These are phyloP conservation scores for Trichoderma semiorbis DNA, from an alignment of 2,329 filamentous ascomycete species.

Conservation along the genomic window DNA sequence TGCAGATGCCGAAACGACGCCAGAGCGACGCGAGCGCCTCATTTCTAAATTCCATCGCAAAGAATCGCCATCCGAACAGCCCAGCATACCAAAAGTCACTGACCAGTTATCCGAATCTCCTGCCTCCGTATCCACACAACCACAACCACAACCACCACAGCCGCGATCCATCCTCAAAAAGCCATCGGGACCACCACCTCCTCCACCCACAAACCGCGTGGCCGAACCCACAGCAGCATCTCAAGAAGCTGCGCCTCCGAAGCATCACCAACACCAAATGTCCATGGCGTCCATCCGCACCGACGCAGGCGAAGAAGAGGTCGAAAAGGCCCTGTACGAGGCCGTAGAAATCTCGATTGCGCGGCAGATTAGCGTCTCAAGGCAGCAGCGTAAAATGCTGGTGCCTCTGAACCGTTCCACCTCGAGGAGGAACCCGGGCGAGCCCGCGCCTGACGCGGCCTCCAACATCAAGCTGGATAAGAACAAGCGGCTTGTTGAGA, in stretches of 20 bases:
- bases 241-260: not conserved
- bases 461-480: not conserved
- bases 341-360: slow-evolving; percentile 66
- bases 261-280: not conserved
- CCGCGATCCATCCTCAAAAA: slow-evolving; percentile 12
- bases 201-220: not conserved
- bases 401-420: slow-evolving; percentile 46
- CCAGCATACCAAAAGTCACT: not conserved
- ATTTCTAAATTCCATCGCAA: slow-evolving; percentile 23
- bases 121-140: not conserved
- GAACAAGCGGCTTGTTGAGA: slow-evolving; percentile 34
- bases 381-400: slow-evolving; percentile 58
- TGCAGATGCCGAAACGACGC: not conserved
- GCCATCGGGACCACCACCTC: not conserved
- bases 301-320: slow-evolving; percentile 19
- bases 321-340: slow-evolving; percentile 36
- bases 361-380: slow-evolving; percentile 63
- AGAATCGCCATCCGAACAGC: not conserved
- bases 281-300: not conserved
- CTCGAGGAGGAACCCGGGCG: slow-evolving; percentile 22
- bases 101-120: not conserved
- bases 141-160: not conserved
- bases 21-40: slow-evolving; percentile 14
- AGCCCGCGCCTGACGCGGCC: slow-evolving; percentile 8
- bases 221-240: not conserved